These are phyloP conservation scores for Daldinia sp. DNA, from an alignment of 2,329 filamentous ascomycete species.

Conservation along the genomic window DNA sequence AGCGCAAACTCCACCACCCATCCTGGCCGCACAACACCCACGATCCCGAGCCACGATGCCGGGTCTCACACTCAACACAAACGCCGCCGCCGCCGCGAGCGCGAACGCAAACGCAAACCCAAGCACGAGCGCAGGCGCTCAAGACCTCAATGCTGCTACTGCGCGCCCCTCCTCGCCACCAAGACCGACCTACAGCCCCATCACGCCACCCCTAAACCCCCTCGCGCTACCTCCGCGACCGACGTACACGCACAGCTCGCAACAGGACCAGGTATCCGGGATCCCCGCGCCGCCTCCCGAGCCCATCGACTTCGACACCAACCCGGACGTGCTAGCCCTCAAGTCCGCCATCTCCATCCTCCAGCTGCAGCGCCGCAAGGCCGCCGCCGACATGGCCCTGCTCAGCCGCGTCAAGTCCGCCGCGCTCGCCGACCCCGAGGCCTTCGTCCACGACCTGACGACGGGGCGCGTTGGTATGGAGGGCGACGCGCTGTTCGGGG, in stretches of 20 bases:
- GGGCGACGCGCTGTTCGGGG: conserved; percentile 49
- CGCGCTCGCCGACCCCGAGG: conserved; percentile 77
- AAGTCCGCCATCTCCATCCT: conserved; percentile 87
- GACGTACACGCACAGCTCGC: conserved; percentile 46
- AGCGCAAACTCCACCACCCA: conserved; percentile 1
- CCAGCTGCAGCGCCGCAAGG: conserved; percentile 85
- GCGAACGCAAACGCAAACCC: conserved; percentile 21
- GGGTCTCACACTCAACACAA: conserved; percentile 50
- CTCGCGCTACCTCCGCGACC: conserved; percentile 51
- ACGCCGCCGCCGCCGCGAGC: conserved; percentile 36
- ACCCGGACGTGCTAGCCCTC: conserved; percentile 89
- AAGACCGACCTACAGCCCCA: conserved; percentile 66
- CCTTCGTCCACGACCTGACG: conserved; percentile 76
- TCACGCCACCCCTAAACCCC: conserved; percentile 63
- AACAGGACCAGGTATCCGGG: conserved; percentile 34
- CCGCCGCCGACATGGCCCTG: conserved; percentile 77
- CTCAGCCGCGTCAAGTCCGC: conserved; percentile 77
- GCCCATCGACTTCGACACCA: conserved; percentile 70
- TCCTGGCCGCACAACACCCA: conserved; percentile 1
- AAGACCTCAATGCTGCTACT: conserved; percentile 2
- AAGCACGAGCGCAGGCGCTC: conserved; percentile 2
- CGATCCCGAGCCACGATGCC: conserved; percentile 45
- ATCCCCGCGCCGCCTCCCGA: conserved; percentile 60
- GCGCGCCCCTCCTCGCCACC: conserved; percentile 59
- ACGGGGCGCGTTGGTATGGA: conserved; percentile 68